phyloP scores from a whole-genome alignment of 2,329 filamentous ascomycete species.

The Lachnum nothofagi region DNA sequence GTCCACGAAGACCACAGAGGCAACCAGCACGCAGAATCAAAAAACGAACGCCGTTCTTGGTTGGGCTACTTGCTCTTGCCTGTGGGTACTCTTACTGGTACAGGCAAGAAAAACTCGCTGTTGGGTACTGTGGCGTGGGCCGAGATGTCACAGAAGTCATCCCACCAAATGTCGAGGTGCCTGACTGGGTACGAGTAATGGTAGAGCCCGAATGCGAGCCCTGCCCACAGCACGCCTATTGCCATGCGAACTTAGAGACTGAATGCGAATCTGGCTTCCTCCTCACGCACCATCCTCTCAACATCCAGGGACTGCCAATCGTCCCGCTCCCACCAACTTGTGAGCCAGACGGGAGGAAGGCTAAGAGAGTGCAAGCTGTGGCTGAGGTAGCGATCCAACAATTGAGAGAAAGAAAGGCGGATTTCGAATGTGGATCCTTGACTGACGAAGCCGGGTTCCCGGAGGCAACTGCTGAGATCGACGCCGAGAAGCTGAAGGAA shows the following conservation, averaged over 20 bases:
- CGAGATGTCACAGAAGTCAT: constrained; percentile 47
- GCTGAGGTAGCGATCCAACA: constrained; percentile 84
- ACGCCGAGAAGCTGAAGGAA: constrained; percentile 67
- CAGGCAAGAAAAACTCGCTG: constrained; percentile 89
- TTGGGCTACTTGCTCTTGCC: constrained; percentile 65
- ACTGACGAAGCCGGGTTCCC: constrained; percentile 55
- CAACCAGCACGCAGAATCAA: constrained; percentile 44
- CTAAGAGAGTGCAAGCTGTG: constrained; percentile 77
- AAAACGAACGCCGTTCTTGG: constrained; percentile 61
- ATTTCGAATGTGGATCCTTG: constrained; percentile 82
- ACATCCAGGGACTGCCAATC: constrained; percentile 71
- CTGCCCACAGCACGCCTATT: constrained; percentile 86
- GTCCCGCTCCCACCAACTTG: constrained; percentile 85
- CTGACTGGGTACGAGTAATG: constrained; percentile 64
- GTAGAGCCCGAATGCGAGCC: constrained; percentile 79
- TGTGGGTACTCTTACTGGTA: constrained; percentile 76
- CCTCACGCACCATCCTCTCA: constrained; percentile 75
- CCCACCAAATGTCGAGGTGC: constrained; percentile 54
- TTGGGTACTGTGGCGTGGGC: constrained; percentile 89
- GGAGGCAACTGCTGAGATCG: constrained; percentile 57
- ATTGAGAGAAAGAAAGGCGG: constrained; percentile 76
- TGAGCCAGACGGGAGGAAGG: constrained; percentile 91
- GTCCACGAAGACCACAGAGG: constrained; percentile 38
- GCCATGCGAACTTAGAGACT: constrained; percentile 71
- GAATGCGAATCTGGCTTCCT: constrained; percentile 85